Percentiles rank a stretch among this genome's conserved stretches.
phyloP scores from a whole-genome alignment of 129 eudicot species.

The Flaveria trinervia region DNA sequence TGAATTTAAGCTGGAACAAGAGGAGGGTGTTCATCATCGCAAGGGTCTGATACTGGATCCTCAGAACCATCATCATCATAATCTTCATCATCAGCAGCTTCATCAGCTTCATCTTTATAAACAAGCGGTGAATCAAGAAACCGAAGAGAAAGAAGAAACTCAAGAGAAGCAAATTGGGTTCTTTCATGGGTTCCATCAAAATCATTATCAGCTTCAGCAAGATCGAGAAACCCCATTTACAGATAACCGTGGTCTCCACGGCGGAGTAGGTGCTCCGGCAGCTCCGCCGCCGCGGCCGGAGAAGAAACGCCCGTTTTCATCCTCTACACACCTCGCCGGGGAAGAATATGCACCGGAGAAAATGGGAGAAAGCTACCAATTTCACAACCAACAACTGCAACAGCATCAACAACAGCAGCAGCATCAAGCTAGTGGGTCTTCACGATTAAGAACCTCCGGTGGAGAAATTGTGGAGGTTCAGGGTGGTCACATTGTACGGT shows the following conservation, averaged over 20 bases:
- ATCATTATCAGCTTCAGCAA: conserved; percentile 42
- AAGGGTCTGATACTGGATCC: conserved; percentile 93
- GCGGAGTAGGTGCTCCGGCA: conserved; percentile 23
- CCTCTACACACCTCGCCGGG: conserved; percentile 34
- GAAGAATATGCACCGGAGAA: conserved; percentile 69
- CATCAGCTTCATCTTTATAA: conserved; percentile 34
- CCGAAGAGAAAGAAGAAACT: conserved; percentile 2
- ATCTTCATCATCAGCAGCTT: conserved; percentile 17
- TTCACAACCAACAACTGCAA: conserved; percentile 20
- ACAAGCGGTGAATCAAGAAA: conserved; percentile 17
- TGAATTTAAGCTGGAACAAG: conserved; percentile 58
- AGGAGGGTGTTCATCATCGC: conserved; percentile 14
- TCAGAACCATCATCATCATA: conserved; percentile 39
- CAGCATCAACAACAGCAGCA: conserved; percentile 41
- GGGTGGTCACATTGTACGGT: conserved; percentile 95
- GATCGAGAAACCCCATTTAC: conserved; percentile 36
- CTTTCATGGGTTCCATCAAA: conserved; percentile 42
- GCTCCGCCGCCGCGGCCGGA: conserved; percentile 8
- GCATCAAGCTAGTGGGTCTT: conserved; percentile 34
- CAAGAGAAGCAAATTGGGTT: conserved; percentile 16
- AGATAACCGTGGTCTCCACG: conserved; percentile 31
- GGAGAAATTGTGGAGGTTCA: conserved; percentile 91
- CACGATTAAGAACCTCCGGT: conserved; percentile 54
- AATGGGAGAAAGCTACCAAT: conserved; percentile 58
- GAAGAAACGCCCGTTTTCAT: conserved; percentile 53